Evolutionary conservation across 805 yeast species (phyloP).

Genomic region (Starmerella stigmatis): DNA sequence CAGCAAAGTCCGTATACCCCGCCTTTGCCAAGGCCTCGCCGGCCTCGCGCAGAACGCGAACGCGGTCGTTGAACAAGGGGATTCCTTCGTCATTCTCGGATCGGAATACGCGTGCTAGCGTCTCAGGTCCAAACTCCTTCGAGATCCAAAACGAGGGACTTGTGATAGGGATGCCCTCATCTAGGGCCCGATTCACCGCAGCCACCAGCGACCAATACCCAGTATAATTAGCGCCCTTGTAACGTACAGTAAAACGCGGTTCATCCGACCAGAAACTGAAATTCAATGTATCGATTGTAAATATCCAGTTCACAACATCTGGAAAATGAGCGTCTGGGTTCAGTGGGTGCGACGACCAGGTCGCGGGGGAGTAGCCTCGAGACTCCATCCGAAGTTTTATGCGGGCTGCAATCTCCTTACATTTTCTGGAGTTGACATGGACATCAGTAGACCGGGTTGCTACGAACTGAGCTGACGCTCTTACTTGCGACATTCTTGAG

Average conservation of each 20-base stretch:
- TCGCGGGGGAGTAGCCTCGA: conserved; percentile 28
- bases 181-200: conserved; percentile 36
- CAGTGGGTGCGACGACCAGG: conserved; percentile 33
- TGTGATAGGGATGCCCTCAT: conserved; percentile 33
- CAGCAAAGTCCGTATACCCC: conserved; percentile 21
- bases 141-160: conserved; percentile 31
- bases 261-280: conserved; percentile 38
- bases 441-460: conserved; percentile 27
- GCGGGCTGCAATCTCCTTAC: conserved; percentile 29
- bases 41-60: conserved; percentile 31
- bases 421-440: conserved; percentile 24
- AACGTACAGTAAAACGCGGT: conserved; percentile 32
- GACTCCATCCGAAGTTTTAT: conserved; percentile 27
- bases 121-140: conserved; percentile 23
- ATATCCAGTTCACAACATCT: conserved; percentile 33
- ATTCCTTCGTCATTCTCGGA: conserved; percentile 29
- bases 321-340: conserved; percentile 26
- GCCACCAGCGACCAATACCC: conserved; percentile 40
- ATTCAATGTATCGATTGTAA: conserved; percentile 35
- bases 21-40: conserved; percentile 26
- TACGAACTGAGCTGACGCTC: conserved; percentile 11
- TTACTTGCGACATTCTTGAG: conserved; percentile 12
- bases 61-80: conserved; percentile 33
- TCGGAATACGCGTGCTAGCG: conserved; percentile 28
- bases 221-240: conserved; percentile 31